Conservation (phyloP, 2,329 filamentous ascomycete species). For the Hysterium pulicare region DNA sequence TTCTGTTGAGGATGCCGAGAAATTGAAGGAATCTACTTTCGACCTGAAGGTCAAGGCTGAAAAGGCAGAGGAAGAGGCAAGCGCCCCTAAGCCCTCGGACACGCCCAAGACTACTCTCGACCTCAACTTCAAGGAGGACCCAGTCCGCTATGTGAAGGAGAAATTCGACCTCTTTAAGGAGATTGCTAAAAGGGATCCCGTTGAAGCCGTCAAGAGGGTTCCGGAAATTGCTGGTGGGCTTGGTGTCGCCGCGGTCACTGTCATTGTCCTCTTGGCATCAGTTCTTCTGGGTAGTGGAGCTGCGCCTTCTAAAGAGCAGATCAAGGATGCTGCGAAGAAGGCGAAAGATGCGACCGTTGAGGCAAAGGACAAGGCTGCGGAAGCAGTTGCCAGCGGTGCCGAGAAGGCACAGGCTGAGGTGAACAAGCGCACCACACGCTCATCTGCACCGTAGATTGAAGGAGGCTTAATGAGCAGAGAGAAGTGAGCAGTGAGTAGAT, state of each 20-base stretch:
- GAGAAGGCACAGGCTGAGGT: constrained; percentile 72
- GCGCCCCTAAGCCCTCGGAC: constrained; percentile 69
- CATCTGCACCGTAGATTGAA: constrained; percentile 19
- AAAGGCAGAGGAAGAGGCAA: constrained; percentile 72
- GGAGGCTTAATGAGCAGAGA: neutral
- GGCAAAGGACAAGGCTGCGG: constrained; percentile 68
- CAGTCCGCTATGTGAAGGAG: constrained; percentile 81
- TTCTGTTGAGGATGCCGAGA: constrained; percentile 86
- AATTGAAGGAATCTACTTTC: constrained; percentile 86
- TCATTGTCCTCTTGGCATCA: constrained; percentile 68
- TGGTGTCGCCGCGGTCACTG: constrained; percentile 64
- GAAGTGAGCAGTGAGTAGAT: neutral
- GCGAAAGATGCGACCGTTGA: constrained; percentile 68
- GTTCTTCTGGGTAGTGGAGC: constrained; percentile 61
- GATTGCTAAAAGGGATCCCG: constrained; percentile 76
- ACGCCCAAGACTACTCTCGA: constrained; percentile 69
- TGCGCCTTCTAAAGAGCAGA: constrained; percentile 61
- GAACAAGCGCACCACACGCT: constrained; percentile 58
- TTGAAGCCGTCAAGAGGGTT: constrained; percentile 82
- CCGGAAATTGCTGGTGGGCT: constrained; percentile 86
- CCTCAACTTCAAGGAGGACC: constrained; percentile 87
- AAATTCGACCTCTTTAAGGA: constrained; percentile 89
- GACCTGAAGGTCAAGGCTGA: constrained; percentile 83
- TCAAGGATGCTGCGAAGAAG: constrained; percentile 70
- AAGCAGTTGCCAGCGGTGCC: constrained; percentile 57